Percentiles rank a stretch among this genome's conserved stretches.
Evolutionary conservation across 2,329 filamentous ascomycete species (phyloP).

Genomic region (Trichoderma harzianum): DNA sequence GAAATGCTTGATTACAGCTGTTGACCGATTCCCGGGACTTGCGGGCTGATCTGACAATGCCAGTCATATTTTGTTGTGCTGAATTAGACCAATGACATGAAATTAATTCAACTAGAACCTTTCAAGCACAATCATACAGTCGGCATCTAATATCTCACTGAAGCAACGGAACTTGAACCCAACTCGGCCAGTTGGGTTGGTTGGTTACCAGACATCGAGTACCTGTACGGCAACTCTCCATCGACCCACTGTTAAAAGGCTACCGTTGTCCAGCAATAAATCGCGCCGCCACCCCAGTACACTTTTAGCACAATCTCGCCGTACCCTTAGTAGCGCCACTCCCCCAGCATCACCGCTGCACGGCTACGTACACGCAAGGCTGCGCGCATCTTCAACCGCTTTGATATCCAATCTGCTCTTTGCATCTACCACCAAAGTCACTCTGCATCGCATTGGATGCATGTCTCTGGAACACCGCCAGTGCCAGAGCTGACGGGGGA

Average conservation of each 20-base stretch:
- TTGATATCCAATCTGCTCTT: not conserved
- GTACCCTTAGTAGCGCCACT: not conserved
- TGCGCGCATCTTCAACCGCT: not conserved
- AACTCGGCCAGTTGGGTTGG: no score
- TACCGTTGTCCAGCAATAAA: not conserved
- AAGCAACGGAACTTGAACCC: no score
- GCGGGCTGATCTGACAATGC: not conserved
- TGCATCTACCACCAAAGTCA: not conserved
- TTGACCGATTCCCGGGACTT: no score
- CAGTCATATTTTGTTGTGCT: not conserved
- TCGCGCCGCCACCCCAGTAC: not conserved
- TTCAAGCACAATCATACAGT: not conserved
- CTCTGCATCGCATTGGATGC: not conserved
- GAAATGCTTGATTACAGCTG: not conserved
- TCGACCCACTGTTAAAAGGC: not conserved
- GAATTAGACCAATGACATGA: not conserved
- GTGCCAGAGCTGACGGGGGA: not conserved
- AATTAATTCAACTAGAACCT: not conserved
- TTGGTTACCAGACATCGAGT: not conserved
- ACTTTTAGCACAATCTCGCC: not conserved
- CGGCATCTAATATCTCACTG: not conserved
- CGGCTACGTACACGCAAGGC: constrained; percentile 12
- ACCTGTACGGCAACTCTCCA: not conserved
- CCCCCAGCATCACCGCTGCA: constrained; percentile 6
- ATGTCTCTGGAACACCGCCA: not conserved